A percentile compares a stretch with the other conserved stretches of the same genome.
phyloP scores from a whole-genome alignment of 2,329 filamentous ascomycete species.

The Ploettnerulaceae sp. region DNA sequence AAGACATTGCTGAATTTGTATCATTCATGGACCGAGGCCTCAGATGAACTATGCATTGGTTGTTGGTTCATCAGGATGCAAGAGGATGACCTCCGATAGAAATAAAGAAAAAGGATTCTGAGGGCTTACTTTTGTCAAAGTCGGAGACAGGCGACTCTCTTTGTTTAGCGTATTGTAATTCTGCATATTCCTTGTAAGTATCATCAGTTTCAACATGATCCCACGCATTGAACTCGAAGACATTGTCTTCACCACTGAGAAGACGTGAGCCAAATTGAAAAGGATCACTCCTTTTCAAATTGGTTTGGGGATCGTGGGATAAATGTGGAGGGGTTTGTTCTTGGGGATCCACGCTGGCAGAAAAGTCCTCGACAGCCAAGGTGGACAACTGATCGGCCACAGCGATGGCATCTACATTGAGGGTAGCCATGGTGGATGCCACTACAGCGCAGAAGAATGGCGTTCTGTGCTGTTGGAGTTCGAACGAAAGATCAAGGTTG shows the following conservation, averaged over 20 bases:
- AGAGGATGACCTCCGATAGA: constrained; percentile 4
- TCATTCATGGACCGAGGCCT: constrained; percentile 53
- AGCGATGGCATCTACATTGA: neutral
- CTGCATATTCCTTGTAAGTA: constrained; percentile 78
- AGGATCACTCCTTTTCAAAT: constrained; percentile 82
- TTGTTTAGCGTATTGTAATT: constrained; percentile 80
- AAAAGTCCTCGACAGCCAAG: constrained; percentile 20
- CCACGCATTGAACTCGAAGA: constrained; percentile 98
- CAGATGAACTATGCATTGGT: constrained; percentile 68
- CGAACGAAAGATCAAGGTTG: too few species aligned
- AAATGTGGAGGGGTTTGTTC: constrained; percentile 27
- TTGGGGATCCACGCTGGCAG: constrained; percentile 18
- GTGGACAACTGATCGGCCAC: constrained; percentile 18
- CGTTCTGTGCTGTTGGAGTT: too few species aligned
- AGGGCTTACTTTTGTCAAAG: constrained; percentile 74
- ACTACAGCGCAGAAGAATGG: too few species aligned
- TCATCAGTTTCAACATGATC: constrained; percentile 95
- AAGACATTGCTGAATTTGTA: constrained; percentile 54
- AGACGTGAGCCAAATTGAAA: constrained; percentile 93
- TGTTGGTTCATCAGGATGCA: constrained; percentile 49
- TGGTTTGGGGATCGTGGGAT: constrained; percentile 47
- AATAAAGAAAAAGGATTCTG: constrained; percentile 6
- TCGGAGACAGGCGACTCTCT: constrained; percentile 82
- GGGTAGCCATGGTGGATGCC: neutral
- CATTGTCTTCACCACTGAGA: constrained; percentile 77